phyloP scores from a whole-genome alignment of 768 basidiomycete genomes.

The Podaxis rugospora region DNA sequence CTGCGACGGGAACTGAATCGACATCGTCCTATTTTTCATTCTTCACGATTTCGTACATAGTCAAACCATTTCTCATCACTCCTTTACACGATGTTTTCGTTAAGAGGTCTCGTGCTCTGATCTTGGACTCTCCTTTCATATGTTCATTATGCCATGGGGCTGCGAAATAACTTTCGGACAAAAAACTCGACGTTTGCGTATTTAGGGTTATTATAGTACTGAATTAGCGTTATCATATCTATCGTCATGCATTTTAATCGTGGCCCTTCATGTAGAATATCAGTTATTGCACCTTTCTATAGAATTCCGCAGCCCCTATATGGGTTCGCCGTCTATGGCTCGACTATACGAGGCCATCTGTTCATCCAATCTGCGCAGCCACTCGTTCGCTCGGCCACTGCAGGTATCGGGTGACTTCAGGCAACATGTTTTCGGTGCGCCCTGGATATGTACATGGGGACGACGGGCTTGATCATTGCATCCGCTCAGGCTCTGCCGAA shows the following conservation, averaged over 20 bases:
- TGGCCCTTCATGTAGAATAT: too few species aligned
- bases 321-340: too few species aligned
- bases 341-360: too few species aligned
- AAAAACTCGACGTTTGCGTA: background rate
- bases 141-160: background rate
- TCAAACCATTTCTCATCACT: background rate
- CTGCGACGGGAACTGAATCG: conserved; percentile 25
- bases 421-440: too few species aligned
- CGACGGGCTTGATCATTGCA: too few species aligned
- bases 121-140: background rate
- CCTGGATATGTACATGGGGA: too few species aligned
- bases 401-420: too few species aligned
- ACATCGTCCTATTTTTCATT: background rate
- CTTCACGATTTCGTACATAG: background rate
- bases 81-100: background rate
- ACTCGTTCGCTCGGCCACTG: background rate
- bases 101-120: background rate
- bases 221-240: background rate
- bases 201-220: background rate
- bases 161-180: background rate
- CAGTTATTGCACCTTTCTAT: background rate
- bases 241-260: background rate
- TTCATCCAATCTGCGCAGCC: too few species aligned
- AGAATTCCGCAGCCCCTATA: background rate
- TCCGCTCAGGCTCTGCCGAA: too few species aligned